Evolutionary conservation across 2,329 filamentous ascomycete species (phyloP).

Genomic region (Chaetomiaceae sp.): DNA sequence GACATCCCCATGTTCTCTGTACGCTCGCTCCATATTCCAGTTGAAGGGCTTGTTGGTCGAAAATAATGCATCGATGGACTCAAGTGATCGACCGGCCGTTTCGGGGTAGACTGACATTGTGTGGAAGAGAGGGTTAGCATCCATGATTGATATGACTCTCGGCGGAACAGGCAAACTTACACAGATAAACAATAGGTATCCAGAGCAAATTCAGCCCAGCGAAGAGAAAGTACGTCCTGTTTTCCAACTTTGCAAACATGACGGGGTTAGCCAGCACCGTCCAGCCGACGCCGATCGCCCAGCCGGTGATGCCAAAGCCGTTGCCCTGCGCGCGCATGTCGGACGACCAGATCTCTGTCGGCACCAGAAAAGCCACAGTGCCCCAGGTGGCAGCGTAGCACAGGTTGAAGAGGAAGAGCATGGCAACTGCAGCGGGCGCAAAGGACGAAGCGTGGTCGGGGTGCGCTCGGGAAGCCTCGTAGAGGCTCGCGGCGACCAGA

Average conservation of each 20-base stretch:
- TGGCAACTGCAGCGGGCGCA: constrained; percentile 40
- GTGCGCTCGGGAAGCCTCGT: constrained; percentile 34
- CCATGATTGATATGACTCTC: no score
- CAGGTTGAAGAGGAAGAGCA: constrained; percentile 46
- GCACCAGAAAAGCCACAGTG: constrained; percentile 43
- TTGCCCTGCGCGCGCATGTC: constrained; percentile 54
- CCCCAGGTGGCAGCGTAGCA: constrained; percentile 47
- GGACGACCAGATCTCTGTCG: constrained; percentile 51
- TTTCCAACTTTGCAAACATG: constrained; percentile 43
- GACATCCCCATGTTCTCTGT: constrained; percentile 30
- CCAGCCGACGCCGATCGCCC: constrained; percentile 52
- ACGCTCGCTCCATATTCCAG: constrained; percentile 40
- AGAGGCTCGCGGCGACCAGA: constrained; percentile 37
- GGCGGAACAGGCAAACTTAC: constrained; percentile 17
- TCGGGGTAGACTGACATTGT: constrained; percentile 35
- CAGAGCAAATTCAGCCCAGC: constrained; percentile 45
- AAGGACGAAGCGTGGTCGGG: constrained; percentile 32
- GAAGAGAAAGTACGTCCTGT: constrained; percentile 46
- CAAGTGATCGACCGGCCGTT: constrained; percentile 40
- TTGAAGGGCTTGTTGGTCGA: constrained; percentile 39
- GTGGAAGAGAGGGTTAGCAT: no score
- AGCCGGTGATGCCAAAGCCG: constrained; percentile 52
- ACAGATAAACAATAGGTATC: constrained; percentile 45
- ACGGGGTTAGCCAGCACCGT: constrained; percentile 47
- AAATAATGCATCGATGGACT: constrained; percentile 46